These are phyloP conservation scores for Candida patagonica DNA, from an alignment of 805 yeast genomes.

Conservation along the genomic window DNA sequence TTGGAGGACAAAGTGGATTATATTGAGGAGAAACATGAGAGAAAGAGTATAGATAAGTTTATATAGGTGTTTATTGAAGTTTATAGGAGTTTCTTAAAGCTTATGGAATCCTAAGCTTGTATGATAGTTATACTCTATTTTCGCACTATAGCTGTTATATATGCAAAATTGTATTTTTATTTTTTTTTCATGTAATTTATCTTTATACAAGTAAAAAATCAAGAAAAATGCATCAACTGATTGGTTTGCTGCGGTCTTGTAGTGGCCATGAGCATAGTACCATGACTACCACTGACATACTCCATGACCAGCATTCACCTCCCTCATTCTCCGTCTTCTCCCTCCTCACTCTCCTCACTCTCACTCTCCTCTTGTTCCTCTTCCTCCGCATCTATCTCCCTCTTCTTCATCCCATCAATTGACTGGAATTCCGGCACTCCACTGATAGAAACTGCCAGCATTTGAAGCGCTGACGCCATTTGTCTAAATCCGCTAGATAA, in stretches of 20 bases:
- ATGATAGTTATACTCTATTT: too few relatives aligned
- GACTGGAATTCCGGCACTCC: constrained; percentile 48
- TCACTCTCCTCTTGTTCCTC: constrained; percentile 4
- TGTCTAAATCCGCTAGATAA: constrained; percentile 71
- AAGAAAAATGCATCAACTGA: too few relatives aligned
- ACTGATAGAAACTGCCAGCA: constrained; percentile 60
- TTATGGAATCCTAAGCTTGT: too few relatives aligned
- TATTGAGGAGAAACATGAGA: background rate
- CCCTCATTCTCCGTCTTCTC: background rate
- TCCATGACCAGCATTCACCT: background rate
- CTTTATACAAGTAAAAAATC: too few relatives aligned
- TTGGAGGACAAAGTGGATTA: background rate
- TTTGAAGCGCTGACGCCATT: constrained; percentile 61
- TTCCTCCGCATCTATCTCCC: constrained; percentile 1
- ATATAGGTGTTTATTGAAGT: too few relatives aligned
- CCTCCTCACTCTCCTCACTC: constrained; percentile 1
- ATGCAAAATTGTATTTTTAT: too few relatives aligned
- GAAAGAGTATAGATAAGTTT: background rate
- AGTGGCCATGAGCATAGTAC: too few relatives aligned
- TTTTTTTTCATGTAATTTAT: too few relatives aligned
- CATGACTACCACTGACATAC: background rate
- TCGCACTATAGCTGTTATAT: too few relatives aligned
- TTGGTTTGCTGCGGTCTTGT: too few relatives aligned
- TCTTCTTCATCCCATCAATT: constrained; percentile 2
- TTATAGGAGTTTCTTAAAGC: too few relatives aligned